Percentiles rank a stretch among this genome's conserved stretches.
These are phyloP conservation scores for Raddia distichophylla DNA, from an alignment of 176 grass and related monocot species.

Conservation along the genomic window DNA sequence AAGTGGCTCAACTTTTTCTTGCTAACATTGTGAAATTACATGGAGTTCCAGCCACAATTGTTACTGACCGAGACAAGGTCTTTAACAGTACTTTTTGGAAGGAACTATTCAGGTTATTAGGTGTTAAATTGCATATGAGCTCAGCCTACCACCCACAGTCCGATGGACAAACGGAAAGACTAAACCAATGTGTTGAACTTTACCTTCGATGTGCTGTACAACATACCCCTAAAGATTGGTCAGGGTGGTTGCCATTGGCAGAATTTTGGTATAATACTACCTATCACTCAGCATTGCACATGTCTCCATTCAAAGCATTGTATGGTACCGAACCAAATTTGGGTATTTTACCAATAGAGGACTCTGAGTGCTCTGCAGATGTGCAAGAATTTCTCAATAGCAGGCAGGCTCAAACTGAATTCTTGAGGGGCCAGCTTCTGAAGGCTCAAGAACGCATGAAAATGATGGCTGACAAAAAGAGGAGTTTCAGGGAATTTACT, in stretches of 20 bases:
- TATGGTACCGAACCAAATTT: not conserved
- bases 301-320: not conserved
- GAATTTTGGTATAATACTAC: not conserved
- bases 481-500: no score
- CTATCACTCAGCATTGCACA: no score
- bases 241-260: not conserved
- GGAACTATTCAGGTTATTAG: not conserved
- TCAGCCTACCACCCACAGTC: no score
- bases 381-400: no score
- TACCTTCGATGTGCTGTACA: not conserved
- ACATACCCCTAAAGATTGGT: not conserved
- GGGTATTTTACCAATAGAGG: not conserved
- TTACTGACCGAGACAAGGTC: not conserved
- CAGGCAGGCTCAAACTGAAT: no score
- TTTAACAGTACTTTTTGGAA: not conserved
- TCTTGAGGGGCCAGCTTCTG: no score
- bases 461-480: no score
- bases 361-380: no score
- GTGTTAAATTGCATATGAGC: no score
- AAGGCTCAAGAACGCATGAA: no score
- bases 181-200: not conserved
- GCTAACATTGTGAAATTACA: not conserved
- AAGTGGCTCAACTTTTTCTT: not conserved
- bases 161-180: not conserved
- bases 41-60: not conserved